Conservation (phyloP, 805 yeast species). For the Metschnikowia lochheadii region DNA sequence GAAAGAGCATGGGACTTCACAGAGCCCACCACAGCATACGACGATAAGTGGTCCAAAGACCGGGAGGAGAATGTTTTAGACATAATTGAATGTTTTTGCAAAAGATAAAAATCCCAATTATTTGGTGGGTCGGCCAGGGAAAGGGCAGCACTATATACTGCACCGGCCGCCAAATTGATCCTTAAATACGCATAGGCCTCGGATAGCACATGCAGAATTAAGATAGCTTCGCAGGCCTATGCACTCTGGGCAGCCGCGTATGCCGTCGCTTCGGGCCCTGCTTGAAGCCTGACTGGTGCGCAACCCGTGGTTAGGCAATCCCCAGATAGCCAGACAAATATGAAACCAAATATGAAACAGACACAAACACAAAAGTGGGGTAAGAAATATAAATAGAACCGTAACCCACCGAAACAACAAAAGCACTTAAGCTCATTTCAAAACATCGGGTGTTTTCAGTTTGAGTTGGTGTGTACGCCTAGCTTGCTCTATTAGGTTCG, state of each 20-base stretch:
- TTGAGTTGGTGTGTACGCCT: no score
- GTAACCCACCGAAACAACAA: no score
- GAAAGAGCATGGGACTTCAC: conserved; percentile 22
- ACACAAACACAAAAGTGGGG: no score
- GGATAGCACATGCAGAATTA: conserved; percentile 4
- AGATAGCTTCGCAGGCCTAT: not conserved
- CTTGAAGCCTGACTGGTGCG: not conserved
- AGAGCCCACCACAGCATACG: conserved; percentile 28
- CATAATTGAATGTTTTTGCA: conserved; percentile 6
- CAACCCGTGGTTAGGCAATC: not conserved
- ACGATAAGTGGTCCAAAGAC: conserved; percentile 29
- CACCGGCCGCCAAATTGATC: not conserved
- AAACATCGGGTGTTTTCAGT: no score
- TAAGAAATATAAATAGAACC: no score
- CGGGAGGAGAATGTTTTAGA: conserved; percentile 29
- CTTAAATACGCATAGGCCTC: conserved; percentile 1
- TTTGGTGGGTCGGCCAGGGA: not conserved
- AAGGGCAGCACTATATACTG: not conserved
- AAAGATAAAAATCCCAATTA: not conserved
- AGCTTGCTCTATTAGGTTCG: no score
- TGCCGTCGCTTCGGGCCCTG: conserved; percentile 2
- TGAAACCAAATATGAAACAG: no score
- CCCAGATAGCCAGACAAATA: no score
- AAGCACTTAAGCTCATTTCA: no score
- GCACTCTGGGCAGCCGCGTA: not conserved